Evolutionary conservation across 2,329 filamentous ascomycete species (phyloP).

Genomic region (Aspergillus sp.): DNA sequence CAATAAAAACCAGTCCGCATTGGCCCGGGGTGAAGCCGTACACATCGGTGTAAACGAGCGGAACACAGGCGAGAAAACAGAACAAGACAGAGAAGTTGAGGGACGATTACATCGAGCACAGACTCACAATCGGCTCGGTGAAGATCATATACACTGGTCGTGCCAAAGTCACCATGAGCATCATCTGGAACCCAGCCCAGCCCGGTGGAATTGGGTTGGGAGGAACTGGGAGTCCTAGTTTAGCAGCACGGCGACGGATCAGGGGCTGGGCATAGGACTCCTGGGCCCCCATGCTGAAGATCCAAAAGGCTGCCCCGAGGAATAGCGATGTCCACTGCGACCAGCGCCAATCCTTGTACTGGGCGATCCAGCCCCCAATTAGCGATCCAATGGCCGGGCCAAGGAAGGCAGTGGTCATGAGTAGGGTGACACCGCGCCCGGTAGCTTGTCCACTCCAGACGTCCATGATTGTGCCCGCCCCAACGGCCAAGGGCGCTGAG

Average conservation of each 20-base stretch:
- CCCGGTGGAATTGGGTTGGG: conserved; percentile 1
- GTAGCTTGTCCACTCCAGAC: conserved; percentile 10
- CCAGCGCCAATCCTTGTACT: conserved; percentile 71
- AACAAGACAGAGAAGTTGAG: conserved; percentile 79
- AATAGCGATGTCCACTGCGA: conserved; percentile 71
- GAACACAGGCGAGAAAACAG: conserved; percentile 81
- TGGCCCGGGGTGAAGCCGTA: conserved; percentile 60
- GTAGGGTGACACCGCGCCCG: conserved; percentile 7
- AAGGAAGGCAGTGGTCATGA: conserved; percentile 53
- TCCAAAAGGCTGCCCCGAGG: conserved; percentile 58
- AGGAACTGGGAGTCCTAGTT: not conserved
- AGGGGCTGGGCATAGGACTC: conserved; percentile 73
- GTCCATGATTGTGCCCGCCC: conserved; percentile 20
- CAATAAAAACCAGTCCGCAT: conserved; percentile 55
- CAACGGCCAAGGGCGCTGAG: conserved; percentile 16
- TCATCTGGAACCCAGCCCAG: not conserved
- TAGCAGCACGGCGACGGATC: conserved; percentile 56
- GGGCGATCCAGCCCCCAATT: conserved; percentile 59
- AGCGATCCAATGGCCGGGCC: conserved; percentile 62
- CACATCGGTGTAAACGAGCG: conserved; percentile 65
- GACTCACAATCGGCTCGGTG: conserved; percentile 23
- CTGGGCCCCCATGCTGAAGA: conserved; percentile 58
- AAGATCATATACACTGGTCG: conserved; percentile 63
- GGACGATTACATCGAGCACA: conserved; percentile 23
- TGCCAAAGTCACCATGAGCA: conserved; percentile 48